Percentiles rank a stretch among this genome's conserved stretches.
Conservation (phyloP, 2,329 filamentous ascomycete genomes). For the Colletotrichum eleusines region DNA sequence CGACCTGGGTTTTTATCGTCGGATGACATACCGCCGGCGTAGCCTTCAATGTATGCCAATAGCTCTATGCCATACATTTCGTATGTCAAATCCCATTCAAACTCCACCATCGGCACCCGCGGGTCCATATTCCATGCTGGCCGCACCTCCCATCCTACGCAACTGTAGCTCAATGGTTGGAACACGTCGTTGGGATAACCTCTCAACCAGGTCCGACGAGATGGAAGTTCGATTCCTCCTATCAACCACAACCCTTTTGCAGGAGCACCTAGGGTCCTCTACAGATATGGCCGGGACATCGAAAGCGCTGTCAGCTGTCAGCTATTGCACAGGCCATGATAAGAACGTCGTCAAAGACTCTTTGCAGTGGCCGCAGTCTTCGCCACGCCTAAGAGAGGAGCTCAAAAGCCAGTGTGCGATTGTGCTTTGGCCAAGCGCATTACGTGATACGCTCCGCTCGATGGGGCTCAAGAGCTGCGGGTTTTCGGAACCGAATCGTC, state of each 20-base stretch:
- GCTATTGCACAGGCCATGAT: not conserved
- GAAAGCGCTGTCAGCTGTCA: not conserved
- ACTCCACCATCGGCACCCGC: slow-evolving; percentile 6
- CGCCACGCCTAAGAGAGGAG: not conserved
- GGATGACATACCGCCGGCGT: not conserved
- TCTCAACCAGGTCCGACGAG: slow-evolving; percentile 31
- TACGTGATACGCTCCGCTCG: slow-evolving; percentile 26
- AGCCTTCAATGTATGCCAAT: no score
- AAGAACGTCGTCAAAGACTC: not conserved
- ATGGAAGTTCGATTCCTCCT: slow-evolving; percentile 37
- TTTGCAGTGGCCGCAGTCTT: not conserved
- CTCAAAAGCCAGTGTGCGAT: not conserved
- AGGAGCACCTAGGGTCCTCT: not conserved
- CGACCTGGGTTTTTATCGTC: not conserved
- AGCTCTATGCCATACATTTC: not conserved
- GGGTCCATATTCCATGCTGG: slow-evolving; percentile 9
- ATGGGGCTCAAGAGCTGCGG: slow-evolving; percentile 2
- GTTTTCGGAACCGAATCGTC: slow-evolving; percentile 16
- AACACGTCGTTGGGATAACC: slow-evolving; percentile 33
- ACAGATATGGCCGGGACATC: not conserved
- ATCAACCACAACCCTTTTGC: slow-evolving; percentile 7
- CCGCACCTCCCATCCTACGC: not conserved
- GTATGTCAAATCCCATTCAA: slow-evolving; percentile 3
- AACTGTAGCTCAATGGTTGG: slow-evolving; percentile 32
- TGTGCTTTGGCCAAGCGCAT: slow-evolving; percentile 10